phyloP scores from a whole-genome alignment of 495 filamentous ascomycete species.

The Xylaria intraflava region DNA sequence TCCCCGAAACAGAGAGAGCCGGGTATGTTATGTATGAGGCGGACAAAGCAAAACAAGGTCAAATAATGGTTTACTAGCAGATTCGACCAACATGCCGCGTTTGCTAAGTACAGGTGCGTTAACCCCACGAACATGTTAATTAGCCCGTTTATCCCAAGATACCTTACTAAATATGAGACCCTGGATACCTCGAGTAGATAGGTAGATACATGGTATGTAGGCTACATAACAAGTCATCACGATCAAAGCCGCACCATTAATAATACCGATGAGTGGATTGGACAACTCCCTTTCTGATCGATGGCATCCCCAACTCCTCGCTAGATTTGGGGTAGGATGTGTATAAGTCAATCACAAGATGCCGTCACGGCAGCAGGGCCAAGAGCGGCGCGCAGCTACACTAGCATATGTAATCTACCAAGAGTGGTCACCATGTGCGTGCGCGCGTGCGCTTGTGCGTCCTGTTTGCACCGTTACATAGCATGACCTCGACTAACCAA shows the following conservation, averaged over 20 bases:
- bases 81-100: too few relatives aligned
- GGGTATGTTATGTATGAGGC: too few relatives aligned
- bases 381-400: neutral
- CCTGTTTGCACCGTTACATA: conserved; percentile 1
- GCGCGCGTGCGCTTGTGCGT: neutral
- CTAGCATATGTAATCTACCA: too few relatives aligned
- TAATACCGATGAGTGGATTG: too few relatives aligned
- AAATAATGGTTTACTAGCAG: too few relatives aligned
- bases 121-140: too few relatives aligned
- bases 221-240: neutral
- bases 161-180: too few relatives aligned
- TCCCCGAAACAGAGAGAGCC: neutral
- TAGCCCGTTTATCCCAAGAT: too few relatives aligned
- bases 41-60: too few relatives aligned
- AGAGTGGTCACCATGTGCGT: neutral
- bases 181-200: too few relatives aligned
- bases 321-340: neutral
- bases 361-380: neutral
- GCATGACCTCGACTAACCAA: conserved; percentile 1
- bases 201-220: neutral
- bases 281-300: neutral
- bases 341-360: too few relatives aligned
- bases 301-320: neutral
- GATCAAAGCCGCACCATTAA: neutral
- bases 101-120: too few relatives aligned